These are phyloP conservation scores for Rhodotorula taiwanensis DNA, from an alignment of 768 basidiomycete species.

Conservation along the genomic window DNA sequence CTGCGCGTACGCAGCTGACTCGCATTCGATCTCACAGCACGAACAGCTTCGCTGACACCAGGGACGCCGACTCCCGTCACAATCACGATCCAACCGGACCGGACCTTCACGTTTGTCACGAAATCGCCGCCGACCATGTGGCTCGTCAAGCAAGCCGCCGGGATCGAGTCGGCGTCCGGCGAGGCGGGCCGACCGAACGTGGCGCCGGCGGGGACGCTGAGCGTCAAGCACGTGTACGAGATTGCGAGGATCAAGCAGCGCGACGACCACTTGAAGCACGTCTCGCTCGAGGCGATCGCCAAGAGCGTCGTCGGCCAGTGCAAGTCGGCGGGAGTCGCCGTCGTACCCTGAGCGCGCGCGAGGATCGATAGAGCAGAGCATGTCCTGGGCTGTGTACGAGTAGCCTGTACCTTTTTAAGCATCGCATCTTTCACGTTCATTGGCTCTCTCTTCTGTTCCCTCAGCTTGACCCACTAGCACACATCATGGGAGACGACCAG, in stretches of 20 bases:
- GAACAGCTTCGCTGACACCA: slow-evolving; percentile 75
- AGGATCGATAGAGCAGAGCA: no score
- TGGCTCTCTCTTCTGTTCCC: background rate
- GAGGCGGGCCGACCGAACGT: slow-evolving; percentile 52
- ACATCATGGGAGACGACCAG: background rate
- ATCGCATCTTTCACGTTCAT: background rate
- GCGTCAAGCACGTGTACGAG: slow-evolving; percentile 95
- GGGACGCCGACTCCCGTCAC: slow-evolving; percentile 85
- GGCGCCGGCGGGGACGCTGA: slow-evolving; percentile 60
- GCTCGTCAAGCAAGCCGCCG: slow-evolving; percentile 83
- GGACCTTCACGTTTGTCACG: slow-evolving; percentile 84
- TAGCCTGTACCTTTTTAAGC: slow-evolving; percentile 1
- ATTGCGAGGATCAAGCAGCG: slow-evolving; percentile 92
- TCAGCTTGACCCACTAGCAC: background rate
- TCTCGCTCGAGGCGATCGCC: slow-evolving; percentile 78
- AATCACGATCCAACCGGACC: slow-evolving; percentile 88
- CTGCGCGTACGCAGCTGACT: background rate
- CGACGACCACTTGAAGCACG: slow-evolving; percentile 72
- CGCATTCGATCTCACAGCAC: slow-evolving; percentile 49
- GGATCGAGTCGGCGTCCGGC: slow-evolving; percentile 81
- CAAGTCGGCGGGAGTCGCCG: slow-evolving; percentile 77
- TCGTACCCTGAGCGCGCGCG: slow-evolving; percentile 61
- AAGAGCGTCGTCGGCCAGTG: slow-evolving; percentile 84
- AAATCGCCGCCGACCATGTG: slow-evolving; percentile 82
- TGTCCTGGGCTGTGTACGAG: background rate